These are phyloP conservation scores for Wickerhamiella siamensis DNA, from an alignment of 805 yeast species.

Conservation along the genomic window DNA sequence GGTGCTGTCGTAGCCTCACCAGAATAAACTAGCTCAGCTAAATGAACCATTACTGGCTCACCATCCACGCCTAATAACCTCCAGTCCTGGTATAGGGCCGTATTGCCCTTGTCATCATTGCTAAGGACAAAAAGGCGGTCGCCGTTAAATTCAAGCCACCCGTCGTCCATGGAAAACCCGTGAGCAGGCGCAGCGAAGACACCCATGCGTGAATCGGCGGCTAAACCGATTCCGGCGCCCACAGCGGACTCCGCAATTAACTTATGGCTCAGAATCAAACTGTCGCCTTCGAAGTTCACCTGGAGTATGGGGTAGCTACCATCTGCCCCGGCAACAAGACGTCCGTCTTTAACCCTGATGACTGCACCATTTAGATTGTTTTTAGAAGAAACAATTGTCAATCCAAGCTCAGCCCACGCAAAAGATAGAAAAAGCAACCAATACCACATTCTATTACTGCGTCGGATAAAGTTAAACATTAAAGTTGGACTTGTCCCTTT, in stretches of 20 bases:
- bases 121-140: slow-evolving; percentile 8
- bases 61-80: neutral
- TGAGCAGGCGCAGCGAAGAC: slow-evolving; percentile 6
- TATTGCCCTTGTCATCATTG: neutral
- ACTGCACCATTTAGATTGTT: slow-evolving; percentile 10
- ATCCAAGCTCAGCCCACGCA: slow-evolving; percentile 11
- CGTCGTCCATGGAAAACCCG: slow-evolving; percentile 7
- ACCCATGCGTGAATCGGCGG: slow-evolving; percentile 7
- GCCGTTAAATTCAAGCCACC: slow-evolving; percentile 12
- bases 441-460: no score
- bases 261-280: slow-evolving; percentile 11
- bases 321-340: slow-evolving; percentile 6
- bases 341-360: slow-evolving; percentile 11
- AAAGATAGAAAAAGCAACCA: neutral
- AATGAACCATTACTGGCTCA: neutral
- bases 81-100: neutral
- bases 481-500: neutral
- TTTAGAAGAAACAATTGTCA: slow-evolving; percentile 6
- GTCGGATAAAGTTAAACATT: no score
- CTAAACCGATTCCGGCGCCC: slow-evolving; percentile 13
- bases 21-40: neutral
- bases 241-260: slow-evolving; percentile 10
- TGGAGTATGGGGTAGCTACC: slow-evolving; percentile 17
- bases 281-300: slow-evolving; percentile 7
- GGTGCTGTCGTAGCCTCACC: no score